phyloP scores from a whole-genome alignment of 352 stramenopile genomes.

The Globisporangium ultimum region DNA sequence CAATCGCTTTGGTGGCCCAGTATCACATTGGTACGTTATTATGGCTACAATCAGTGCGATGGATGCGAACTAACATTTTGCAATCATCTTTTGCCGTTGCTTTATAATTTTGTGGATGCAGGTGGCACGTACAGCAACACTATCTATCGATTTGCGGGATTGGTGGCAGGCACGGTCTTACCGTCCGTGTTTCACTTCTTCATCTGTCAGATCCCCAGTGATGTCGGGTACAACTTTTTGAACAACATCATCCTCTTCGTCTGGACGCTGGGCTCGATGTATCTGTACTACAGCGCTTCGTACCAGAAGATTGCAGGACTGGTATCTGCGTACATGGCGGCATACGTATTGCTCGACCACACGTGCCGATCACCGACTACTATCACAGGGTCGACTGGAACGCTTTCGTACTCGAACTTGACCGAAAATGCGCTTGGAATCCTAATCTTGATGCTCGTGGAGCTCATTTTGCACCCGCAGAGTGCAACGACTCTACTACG shows the following conservation, averaged over 20 bases:
- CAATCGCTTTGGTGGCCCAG: conserved; percentile 67
- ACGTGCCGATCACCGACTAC: conserved; percentile 22
- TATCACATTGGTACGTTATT: conserved; percentile 42
- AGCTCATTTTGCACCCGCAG: conserved; percentile 40
- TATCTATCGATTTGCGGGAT: conserved; percentile 57
- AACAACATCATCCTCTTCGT: conserved; percentile 65
- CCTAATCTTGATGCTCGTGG: conserved; percentile 59
- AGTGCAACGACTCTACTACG: conserved; percentile 51
- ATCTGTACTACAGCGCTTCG: conserved; percentile 59
- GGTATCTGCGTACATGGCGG: conserved; percentile 66
- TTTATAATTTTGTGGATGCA: neutral
- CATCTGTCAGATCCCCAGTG: conserved; percentile 44
- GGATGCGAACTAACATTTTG: neutral
- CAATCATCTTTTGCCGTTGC: neutral
- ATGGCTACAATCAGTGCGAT: too few relatives aligned
- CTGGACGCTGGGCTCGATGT: conserved; percentile 68
- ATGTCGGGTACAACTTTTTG: conserved; percentile 43
- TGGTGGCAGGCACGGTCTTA: conserved; percentile 67
- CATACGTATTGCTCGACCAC: conserved; percentile 53
- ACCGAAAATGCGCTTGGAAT: conserved; percentile 70
- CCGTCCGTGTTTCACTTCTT: conserved; percentile 75
- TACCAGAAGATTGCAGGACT: conserved; percentile 57
- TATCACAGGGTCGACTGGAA: conserved; percentile 13
- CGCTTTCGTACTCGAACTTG: conserved; percentile 55
- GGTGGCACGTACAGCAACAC: conserved; percentile 67